Evolutionary conservation across 805 yeast species (phyloP), one percentile per base, ranked within the genome.

Genomic region (Ogataea polymorpha): DNA sequence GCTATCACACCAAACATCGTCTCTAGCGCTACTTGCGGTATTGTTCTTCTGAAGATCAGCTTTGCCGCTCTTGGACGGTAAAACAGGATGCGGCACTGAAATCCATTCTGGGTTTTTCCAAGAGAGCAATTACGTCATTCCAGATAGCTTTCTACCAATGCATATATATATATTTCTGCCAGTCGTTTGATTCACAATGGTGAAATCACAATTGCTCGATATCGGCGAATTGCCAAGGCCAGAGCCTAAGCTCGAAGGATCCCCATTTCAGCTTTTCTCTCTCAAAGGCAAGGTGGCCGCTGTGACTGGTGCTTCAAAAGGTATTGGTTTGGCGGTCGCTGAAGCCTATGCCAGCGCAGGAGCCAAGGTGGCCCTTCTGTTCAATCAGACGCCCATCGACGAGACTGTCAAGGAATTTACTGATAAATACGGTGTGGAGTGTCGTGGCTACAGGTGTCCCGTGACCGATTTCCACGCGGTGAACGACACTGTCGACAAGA

Each of bases 261-360:
- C 71, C 56, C 79, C 82, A 25, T 64, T 82, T 48, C 86, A 81
- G 46, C 67, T 84, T 50, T 86, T 87, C 63, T 80, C 86, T 3
- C 72, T 87, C 48, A 81, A 81, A 66, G 93, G 93, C 16, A 86
- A 85, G 65, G 86, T 81, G n/a, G 93, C 93, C 4, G 76, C 86
- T 1, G 75, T 86, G 41, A 82, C 93, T 9, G 96, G 96, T 23
- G 83, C 86, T 6, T 82, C 91, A n/a, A 72, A 81, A 27, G 96
- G 96, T 15, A 86, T 86, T 49, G 95, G 96, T 12, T 74, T 63
- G 51, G 86, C 86, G 2, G 82, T 86, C 15, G 95, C 91, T 24
- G 87, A 80, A 61, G 89, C 87, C 3, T 85, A 68, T 54, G 86
- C 88, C 30, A 90, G 85, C 65, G 91, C 95, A 6, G 96, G 96